Percentiles rank a stretch among this genome's conserved stretches.
These are phyloP conservation scores for Colletotrichum viniferum DNA, from an alignment of 2,329 filamentous ascomycete genomes.

Conservation along the genomic window DNA sequence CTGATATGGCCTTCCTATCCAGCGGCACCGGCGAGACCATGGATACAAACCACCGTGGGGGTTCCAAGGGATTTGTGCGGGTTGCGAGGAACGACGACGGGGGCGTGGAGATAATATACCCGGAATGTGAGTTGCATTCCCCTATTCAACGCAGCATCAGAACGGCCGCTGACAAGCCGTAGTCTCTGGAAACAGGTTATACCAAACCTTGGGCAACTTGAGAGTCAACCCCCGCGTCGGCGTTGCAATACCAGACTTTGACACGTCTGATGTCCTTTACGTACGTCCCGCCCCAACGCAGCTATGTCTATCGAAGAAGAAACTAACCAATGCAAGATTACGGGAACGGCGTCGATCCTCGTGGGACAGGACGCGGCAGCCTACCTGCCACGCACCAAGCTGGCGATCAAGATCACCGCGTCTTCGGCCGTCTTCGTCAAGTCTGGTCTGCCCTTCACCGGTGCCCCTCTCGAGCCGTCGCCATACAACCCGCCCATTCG, in stretches of 20 bases:
- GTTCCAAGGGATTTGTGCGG: constrained; percentile 74
- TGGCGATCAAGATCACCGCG: constrained; percentile 73
- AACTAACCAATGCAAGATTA: constrained; percentile 44
- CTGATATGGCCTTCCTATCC: constrained; percentile 82
- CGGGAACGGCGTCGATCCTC: constrained; percentile 71
- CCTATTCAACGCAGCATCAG: background rate
- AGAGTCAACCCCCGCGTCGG: constrained; percentile 69
- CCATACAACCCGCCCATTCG: constrained; percentile 82
- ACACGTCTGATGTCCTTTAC: constrained; percentile 75
- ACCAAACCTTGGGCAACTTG: constrained; percentile 84
- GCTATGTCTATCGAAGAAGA: background rate
- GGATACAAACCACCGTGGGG: constrained; percentile 86
- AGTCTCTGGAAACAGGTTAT: constrained; percentile 80
- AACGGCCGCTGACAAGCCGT: background rate
- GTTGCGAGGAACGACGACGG: constrained; percentile 61
- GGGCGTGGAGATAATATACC: constrained; percentile 67
- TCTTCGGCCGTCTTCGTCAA: constrained; percentile 65
- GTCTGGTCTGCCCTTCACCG: constrained; percentile 71
- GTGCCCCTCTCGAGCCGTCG: constrained; percentile 60
- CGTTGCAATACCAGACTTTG: constrained; percentile 75
- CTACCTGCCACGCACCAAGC: constrained; percentile 71
- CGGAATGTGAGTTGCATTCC: constrained; percentile 61
- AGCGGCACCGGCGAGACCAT: constrained; percentile 70
- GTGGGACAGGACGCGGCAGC: constrained; percentile 65
- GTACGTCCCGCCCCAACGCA: constrained; percentile 15